phyloP scores from a whole-genome alignment of 2,329 filamentous ascomycete genomes.

The Colletotrichum viniferum region DNA sequence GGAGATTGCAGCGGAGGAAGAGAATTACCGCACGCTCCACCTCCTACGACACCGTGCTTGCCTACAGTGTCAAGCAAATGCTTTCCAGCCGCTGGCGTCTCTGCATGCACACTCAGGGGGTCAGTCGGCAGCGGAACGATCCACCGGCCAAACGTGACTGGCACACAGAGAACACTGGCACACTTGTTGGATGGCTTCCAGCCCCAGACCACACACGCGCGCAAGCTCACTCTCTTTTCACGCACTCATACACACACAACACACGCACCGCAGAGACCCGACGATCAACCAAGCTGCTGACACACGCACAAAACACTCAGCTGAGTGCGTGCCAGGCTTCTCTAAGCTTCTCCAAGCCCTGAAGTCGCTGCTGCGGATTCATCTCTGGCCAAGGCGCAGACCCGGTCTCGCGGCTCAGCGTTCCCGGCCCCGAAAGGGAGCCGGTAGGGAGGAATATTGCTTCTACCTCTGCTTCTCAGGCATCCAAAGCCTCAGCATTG shows the following conservation, averaged over 20 bases:
- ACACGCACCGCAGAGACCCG: background rate
- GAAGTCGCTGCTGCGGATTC: background rate
- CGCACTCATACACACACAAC: background rate
- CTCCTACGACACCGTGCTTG: background rate
- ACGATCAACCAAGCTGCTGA: background rate
- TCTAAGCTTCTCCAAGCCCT: background rate
- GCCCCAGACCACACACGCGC: background rate
- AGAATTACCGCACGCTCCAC: slow-evolving; percentile 20
- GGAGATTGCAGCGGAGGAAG: slow-evolving; percentile 9
- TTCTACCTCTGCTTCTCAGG: background rate
- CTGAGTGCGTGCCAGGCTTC: background rate
- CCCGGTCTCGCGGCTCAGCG: background rate
- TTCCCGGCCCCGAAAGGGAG: background rate
- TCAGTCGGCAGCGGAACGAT: background rate
- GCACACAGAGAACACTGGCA: background rate
- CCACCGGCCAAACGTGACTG: slow-evolving; percentile 1
- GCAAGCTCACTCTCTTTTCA: background rate
- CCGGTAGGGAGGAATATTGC: background rate
- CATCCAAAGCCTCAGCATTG: background rate
- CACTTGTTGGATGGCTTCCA: background rate
- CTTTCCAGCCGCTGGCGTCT: background rate
- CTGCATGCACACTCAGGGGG: background rate
- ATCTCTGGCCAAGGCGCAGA: background rate
- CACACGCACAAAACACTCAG: background rate
- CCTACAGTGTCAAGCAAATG: background rate